A percentile compares a stretch with the other conserved stretches of the same genome.
Conservation (phyloP, 768 basidiomycete species). For the Peribolospora baueri region DNA sequence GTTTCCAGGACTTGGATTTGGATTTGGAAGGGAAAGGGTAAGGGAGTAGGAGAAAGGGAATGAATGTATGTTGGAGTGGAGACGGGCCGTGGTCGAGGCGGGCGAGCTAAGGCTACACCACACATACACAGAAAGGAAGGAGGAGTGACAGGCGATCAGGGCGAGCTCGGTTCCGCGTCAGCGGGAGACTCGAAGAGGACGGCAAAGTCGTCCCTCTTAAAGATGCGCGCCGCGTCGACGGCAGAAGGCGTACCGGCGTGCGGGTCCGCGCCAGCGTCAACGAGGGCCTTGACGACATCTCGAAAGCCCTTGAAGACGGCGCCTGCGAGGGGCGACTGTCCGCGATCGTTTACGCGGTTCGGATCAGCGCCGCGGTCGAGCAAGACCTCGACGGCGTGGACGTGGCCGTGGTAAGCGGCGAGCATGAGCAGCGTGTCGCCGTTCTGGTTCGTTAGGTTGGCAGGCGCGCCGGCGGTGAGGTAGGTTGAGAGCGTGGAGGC, state of each 20-base stretch:
- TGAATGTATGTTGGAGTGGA: too few relatives aligned
- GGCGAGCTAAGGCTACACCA: too few relatives aligned
- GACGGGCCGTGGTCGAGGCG: too few relatives aligned
- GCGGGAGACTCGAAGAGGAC: too few relatives aligned
- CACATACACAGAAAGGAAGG: too few relatives aligned
- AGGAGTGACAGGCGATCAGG: too few relatives aligned
- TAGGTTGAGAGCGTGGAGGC: constrained; percentile 32
- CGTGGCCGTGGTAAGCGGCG: constrained; percentile 45
- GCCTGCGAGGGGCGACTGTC: constrained; percentile 49
- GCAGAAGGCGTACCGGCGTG: constrained; percentile 41
- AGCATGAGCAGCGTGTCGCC: constrained; percentile 63
- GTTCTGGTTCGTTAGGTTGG: constrained; percentile 45
- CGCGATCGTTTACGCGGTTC: constrained; percentile 42
- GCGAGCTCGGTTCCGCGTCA: too few relatives aligned
- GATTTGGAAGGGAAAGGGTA: too few relatives aligned
- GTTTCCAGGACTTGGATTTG: too few relatives aligned
- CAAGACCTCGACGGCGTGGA: constrained; percentile 30
- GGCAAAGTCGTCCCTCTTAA: constrained; percentile 27
- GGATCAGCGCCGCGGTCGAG: constrained; percentile 37
- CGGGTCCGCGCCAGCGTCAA: constrained; percentile 37
- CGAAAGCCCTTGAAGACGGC: constrained; percentile 51
- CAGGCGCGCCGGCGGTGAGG: constrained; percentile 41
- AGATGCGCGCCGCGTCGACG: constrained; percentile 43
- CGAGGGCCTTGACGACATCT: constrained; percentile 35
- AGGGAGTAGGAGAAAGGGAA: too few relatives aligned